Evolutionary conservation across 1,139 yeast genomes (phyloP), one percentile per base, ranked within the genome.

Genomic region (Yamadazyma friedrichii): DNA sequence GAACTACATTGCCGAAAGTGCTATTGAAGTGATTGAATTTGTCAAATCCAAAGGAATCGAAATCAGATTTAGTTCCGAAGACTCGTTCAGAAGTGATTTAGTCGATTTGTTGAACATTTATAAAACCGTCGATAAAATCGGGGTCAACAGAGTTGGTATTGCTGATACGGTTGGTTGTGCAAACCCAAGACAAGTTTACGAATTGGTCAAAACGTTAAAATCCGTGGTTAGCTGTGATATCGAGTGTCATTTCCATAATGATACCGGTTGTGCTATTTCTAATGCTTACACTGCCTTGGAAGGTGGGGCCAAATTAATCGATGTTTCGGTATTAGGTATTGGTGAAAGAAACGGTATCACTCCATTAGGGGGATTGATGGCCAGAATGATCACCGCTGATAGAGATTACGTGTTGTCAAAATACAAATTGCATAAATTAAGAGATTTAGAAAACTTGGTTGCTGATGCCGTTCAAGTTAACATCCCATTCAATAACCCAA

Each of bases 121-220:
- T 75, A 86, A 93, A 69, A 89, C 98, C 26, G 98, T 93, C 49
- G 95, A 88, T 74, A 88, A 89, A 76, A 89, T 93, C 55, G 98
- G 98, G 59, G 98, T 93, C 44, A 89, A 93, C 76, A 84, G 98
- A 71, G 97, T 93, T 42, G 98, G 98, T 76, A 93, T 93, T 70
- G 98, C 98, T 49, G 98, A 93, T 68, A 93, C 98, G 37, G 98
- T 93, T 47, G 98, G 98, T 39, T 88, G 98, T 65, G 98, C 98
- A 49, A 93, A 91, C 74, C 98, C 98, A 59, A 84, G 98, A 74
- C 98, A 93, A 70, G 98, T 93, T 44, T 93, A 91, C 65, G 98
- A 93, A 70, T 80, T 93, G 59, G 95, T 93, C 50, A 83, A 94
- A 64, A 93, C 98, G 35, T 82, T 93, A 65, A 87, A 84, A 71